These are phyloP conservation scores for Capsicum rhomboideum DNA, from an alignment of 257 asterid genomes.

Conservation along the genomic window DNA sequence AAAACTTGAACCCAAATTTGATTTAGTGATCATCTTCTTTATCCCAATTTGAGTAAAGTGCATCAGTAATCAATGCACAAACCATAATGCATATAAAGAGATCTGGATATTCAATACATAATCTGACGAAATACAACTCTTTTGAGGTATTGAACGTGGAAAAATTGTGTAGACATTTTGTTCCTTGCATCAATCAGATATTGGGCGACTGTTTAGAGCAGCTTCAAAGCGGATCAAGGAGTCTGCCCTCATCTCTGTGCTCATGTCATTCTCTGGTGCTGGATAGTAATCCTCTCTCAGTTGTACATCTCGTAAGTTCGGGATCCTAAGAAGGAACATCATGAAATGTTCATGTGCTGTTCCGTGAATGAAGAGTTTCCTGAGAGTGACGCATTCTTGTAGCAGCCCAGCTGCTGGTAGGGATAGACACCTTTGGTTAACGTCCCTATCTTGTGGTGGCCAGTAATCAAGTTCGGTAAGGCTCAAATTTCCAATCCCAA, in stretches of 20 bases:
- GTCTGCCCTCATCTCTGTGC: slow-evolving; percentile 91
- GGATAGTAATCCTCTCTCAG: slow-evolving; percentile 89
- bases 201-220: slow-evolving; percentile 55
- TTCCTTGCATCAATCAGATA: slow-evolving; percentile 39
- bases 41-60: not conserved
- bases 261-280: slow-evolving; percentile 92
- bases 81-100: not conserved
- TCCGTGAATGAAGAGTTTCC: slow-evolving; percentile 87
- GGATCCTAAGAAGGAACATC: slow-evolving; percentile 45
- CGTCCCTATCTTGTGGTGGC: slow-evolving; percentile 91
- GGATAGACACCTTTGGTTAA: slow-evolving; percentile 72
- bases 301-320: slow-evolving; percentile 62
- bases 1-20: not conserved
- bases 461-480: slow-evolving; percentile 75
- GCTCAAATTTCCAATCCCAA: slow-evolving; percentile 43
- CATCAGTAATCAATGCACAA: not conserved
- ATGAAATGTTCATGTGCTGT: slow-evolving; percentile 89
- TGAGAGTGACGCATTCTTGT: slow-evolving; percentile 40
- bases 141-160: not conserved
- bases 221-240: slow-evolving; percentile 83
- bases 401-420: slow-evolving; percentile 82
- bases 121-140: not conserved
- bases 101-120: not conserved
- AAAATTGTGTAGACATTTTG: not conserved
- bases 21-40: not conserved